Base-by-base conservation (phyloP, 2,329 filamentous ascomycete genomes). In the Colletotrichum costaricense region DNA sequence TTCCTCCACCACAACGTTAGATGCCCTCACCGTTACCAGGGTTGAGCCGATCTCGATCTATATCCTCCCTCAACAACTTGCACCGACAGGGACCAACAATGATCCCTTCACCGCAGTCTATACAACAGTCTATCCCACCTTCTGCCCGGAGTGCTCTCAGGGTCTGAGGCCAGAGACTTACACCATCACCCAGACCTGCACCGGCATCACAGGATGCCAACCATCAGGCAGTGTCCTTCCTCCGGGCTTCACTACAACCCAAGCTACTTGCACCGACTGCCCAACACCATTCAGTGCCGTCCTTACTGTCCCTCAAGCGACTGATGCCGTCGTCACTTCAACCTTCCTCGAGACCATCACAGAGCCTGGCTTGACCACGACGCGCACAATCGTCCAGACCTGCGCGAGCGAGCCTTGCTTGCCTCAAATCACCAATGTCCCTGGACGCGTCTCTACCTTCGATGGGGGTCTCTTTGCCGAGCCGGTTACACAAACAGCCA, bases 101-200 rank as follows among this genome's bases (percentile, higher is more conserved):
- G 68, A 74, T 4, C 14, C 60, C 14, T 63, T 72, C 30, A 68
- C 68, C 2, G 64, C 63, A 6, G 69, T 72, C 5, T 74, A 63
- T 42, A 63, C 63, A 9, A 74, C 67, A 11, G 68, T 74, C n/a
- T 74, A 67, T 28, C 28, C 72, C 33, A 72, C 67, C 49, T 72
- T 74, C 42, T 72, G 63, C 26, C 63, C 72, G 9, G 28, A 62
- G 22, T 73, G 70, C 26, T 52, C 67, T 2, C 19, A 49, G 11
- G 72, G 68, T 19, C 12, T 74, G 38, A 63, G 46, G 54, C 57
- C 67, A 0, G 42, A 67, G 72, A 74, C 72, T 14, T 74, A 74
- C 55, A 74, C 72, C 59, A 63, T 74, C 63, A 74, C 72, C 9
- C 72, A 74, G 16, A 63, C 72, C 42, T 74, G 72, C 57, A 65